phyloP scores from a whole-genome alignment of 768 basidiomycete species.

The Strobilomyces echinocephalus region DNA sequence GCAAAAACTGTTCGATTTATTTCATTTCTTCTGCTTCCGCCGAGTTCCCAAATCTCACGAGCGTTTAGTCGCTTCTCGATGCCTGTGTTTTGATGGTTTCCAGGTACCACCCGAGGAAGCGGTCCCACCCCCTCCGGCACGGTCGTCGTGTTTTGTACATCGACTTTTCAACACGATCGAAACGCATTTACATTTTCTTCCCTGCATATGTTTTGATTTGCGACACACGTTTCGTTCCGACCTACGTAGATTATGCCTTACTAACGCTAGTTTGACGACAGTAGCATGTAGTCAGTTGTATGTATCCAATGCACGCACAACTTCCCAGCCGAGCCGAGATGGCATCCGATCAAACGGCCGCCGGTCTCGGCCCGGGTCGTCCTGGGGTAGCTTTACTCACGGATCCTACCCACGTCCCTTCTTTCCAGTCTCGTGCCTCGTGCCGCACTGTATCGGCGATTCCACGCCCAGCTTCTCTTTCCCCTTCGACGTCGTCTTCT shows the following conservation, averaged over 20 bases:
- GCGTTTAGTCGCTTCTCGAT: neutral
- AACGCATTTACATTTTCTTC: neutral
- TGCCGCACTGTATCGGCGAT: neutral
- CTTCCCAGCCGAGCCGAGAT: neutral
- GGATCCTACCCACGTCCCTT: neutral
- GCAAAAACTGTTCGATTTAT: conserved; percentile 3
- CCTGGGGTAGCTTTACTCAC: neutral
- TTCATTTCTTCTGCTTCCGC: neutral
- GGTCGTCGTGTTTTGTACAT: conserved; percentile 1
- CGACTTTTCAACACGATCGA: neutral
- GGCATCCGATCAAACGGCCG: neutral
- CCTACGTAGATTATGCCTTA: conserved; percentile 4
- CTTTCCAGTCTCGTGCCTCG: neutral
- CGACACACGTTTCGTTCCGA: neutral
- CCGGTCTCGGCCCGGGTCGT: neutral
- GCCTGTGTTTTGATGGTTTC: conserved; percentile 16
- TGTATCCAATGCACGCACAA: neutral
- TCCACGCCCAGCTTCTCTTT: neutral
- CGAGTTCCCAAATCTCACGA: neutral
- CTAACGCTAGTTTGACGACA: neutral
- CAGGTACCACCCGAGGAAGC: conserved; percentile 15
- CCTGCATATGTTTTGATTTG: neutral
- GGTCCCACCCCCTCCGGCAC: neutral
- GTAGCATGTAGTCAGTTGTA: neutral
- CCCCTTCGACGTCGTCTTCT: neutral